phyloP scores from a whole-genome alignment of 768 basidiomycete genomes.

The Collybiopsis luxurians region DNA sequence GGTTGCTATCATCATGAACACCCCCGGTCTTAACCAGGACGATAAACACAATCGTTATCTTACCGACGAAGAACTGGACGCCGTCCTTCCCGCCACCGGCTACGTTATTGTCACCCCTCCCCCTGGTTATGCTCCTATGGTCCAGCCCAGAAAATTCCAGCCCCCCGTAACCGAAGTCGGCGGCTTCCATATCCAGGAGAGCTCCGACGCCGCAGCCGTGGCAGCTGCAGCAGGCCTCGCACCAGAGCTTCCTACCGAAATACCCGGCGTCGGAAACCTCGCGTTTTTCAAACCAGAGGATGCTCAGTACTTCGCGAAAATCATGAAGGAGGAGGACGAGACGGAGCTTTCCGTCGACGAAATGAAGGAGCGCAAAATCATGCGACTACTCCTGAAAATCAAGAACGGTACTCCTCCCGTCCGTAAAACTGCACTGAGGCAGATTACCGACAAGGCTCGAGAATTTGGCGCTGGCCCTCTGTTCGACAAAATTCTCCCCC shows the following conservation, averaged over 20 bases:
- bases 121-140: slow-evolving; percentile 84
- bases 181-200: slow-evolving; percentile 96
- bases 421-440: slow-evolving; percentile 94
- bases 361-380: slow-evolving; percentile 99
- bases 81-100: slow-evolving; percentile 80
- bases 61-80: slow-evolving; percentile 93
- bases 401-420: slow-evolving; percentile 99
- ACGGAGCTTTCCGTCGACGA: slow-evolving; percentile 91
- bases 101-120: slow-evolving; percentile 94
- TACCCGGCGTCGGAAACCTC: slow-evolving; percentile 94
- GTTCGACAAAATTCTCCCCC: slow-evolving; percentile 97
- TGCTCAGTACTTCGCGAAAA: slow-evolving; percentile 96
- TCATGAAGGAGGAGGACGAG: slow-evolving; percentile 94
- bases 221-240: slow-evolving; percentile 91
- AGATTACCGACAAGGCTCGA: slow-evolving; percentile 98
- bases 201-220: slow-evolving; percentile 84
- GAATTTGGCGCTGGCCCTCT: slow-evolving; percentile 98
- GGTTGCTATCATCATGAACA: slow-evolving; percentile 85
- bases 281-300: slow-evolving; percentile 99
- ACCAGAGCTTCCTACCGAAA: slow-evolving; percentile 93
- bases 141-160: slow-evolving; percentile 62
- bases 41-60: slow-evolving; percentile 97
- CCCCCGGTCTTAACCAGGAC: slow-evolving; percentile 82
- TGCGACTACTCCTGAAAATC: slow-evolving; percentile 96
- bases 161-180: slow-evolving; percentile 57